Evolutionary conservation across 2,329 filamentous ascomycete genomes (phyloP), one percentile per base, ranked within the genome.

Genomic region (Diaporthe vexans): DNA sequence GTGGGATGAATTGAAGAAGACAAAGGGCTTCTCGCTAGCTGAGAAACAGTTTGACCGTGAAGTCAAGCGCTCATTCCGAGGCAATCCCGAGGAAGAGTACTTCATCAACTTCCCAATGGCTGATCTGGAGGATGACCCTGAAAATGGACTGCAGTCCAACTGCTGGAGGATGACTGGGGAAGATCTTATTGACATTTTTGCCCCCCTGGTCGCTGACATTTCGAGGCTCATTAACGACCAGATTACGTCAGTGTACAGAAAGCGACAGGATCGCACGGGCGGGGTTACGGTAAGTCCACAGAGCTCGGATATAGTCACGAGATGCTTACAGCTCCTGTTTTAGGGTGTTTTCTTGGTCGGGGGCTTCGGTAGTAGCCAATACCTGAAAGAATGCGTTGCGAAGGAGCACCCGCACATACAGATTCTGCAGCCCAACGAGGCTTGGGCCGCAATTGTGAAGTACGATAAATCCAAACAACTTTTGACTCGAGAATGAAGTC

Each of bases 331-430:
- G 29, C 2, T 29, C 4, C 0, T 6, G 1, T 17, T 26, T 2
- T 19, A 54, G 52, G 52, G 52, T 1, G 56, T 69, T 3, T 69
- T 69, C 48, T 24, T 69, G 33, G 65, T 69, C 11, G 65, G 65
- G 5, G 65, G 65, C 21, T 69, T 69, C 37, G 65, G 65, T 2
- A 54, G 46, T 33, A 69, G 65, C 46, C 46, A 24, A 21, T 69
- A 69, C 33, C 33, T 69, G 29, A 69, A 69, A 33, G 15, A 8
- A 13, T 29, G 52, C 52, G 24, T 54, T 29, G 52, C 26, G 29
- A 54, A 54, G 52, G 24, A 29, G 52, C 52, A 29, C n/a, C 52
- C 52, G 24, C 52, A 54, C 24, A 54, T 54, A 15, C 52, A 54
- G 52, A n/a, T 54, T 54, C 24, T 54, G 52, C 52, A 54, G 52